Evolutionary conservation across 148 eudicot species (phyloP).

Genomic region (Rheum nobile): DNA sequence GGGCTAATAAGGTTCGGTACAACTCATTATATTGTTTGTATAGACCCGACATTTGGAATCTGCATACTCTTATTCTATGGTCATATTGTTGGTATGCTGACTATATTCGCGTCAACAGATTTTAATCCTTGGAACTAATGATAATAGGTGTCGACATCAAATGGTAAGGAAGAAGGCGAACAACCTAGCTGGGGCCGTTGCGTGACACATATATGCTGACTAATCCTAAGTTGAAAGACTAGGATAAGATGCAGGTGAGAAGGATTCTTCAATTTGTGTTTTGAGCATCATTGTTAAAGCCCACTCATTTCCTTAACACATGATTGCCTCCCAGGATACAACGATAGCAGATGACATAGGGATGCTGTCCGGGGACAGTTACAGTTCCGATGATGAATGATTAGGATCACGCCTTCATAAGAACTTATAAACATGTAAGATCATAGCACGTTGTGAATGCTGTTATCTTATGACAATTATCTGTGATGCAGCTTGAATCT

Average conservation of each 20-base stretch:
- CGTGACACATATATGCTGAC: conserved; percentile 86
- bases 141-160: conserved; percentile 29
- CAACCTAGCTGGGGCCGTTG: conserved; percentile 95
- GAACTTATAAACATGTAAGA: neutral
- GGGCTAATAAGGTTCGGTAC: too few species aligned
- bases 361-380: neutral
- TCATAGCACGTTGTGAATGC: neutral
- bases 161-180: conserved; percentile 23
- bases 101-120: too few species aligned
- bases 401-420: neutral
- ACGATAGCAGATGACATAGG: neutral
- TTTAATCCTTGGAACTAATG: neutral
- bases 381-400: conserved; percentile 4
- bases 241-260: too few species aligned
- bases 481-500: neutral
- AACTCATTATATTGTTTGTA: too few species aligned
- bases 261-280: too few species aligned
- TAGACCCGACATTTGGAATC: too few species aligned
- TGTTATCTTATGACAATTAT: too few species aligned
- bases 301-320: neutral
- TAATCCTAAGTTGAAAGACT: too few species aligned
- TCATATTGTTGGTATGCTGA: too few species aligned
- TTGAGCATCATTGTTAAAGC: neutral
- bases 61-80: too few species aligned
- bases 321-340: neutral